Percentiles rank a stretch among this genome's conserved stretches.
phyloP scores from a whole-genome alignment of 169 alveolate species.

The Cystoisospora suis region DNA sequence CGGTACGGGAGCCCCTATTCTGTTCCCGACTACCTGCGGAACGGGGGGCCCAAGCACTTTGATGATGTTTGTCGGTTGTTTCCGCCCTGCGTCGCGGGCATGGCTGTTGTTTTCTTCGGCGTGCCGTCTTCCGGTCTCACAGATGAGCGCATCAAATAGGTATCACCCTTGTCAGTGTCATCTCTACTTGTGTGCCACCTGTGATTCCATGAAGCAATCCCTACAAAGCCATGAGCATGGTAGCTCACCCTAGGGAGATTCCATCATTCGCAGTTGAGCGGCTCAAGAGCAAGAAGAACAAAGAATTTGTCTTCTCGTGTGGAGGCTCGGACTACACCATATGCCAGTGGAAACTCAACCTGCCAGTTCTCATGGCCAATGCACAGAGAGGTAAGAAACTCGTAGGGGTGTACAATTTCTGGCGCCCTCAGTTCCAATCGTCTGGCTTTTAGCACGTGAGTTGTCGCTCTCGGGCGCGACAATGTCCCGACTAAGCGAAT shows the following conservation, averaged over 20 bases:
- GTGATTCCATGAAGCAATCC: conserved; percentile 73
- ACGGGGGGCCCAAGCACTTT: neutral
- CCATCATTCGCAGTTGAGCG: conserved; percentile 79
- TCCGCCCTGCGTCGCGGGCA: too few species aligned
- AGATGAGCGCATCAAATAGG: neutral
- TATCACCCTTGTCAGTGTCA: neutral
- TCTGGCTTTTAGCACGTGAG: too few species aligned
- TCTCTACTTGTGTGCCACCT: neutral
- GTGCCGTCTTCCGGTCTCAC: neutral
- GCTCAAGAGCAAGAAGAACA: neutral
- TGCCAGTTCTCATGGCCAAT: conserved; percentile 77
- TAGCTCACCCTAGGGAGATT: conserved; percentile 86
- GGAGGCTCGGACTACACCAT: conserved; percentile 89
- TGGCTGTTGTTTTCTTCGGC: neutral
- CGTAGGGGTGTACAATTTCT: too few species aligned
- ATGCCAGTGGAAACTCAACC: conserved; percentile 87
- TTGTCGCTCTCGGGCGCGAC: too few species aligned
- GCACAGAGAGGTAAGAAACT: neutral
- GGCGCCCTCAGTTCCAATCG: too few species aligned
- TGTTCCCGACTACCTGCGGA: neutral
- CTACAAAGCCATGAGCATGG: conserved; percentile 85
- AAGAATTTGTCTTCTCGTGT: conserved; percentile 78
- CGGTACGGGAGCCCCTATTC: neutral
- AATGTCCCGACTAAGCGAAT: too few species aligned
- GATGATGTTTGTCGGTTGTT: too few species aligned